phyloP scores from a whole-genome alignment of 1,284 basidiomycete genomes.

The Irpex lacteus region DNA sequence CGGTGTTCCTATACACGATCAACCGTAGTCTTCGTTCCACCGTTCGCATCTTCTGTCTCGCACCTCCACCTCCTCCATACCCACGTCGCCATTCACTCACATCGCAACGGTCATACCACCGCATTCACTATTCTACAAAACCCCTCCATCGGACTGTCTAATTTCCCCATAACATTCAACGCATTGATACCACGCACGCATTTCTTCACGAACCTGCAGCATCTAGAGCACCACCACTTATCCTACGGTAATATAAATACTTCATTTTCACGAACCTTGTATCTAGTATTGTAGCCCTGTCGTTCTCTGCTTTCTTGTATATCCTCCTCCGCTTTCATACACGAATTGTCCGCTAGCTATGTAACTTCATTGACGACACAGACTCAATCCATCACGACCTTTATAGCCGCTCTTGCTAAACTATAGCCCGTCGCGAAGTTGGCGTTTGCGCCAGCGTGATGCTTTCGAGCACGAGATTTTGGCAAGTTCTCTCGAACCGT shows the following conservation, averaged over 20 bases:
- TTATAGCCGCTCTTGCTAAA: too few species aligned
- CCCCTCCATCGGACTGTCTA: neutral
- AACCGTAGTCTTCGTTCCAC: neutral
- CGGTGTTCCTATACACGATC: constrained; percentile 10
- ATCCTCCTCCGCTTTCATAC: too few species aligned
- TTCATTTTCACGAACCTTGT: neutral
- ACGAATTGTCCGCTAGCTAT: too few species aligned
- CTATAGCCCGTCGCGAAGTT: too few species aligned
- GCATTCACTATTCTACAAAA: neutral
- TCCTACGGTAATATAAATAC: neutral
- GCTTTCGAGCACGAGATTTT: too few species aligned
- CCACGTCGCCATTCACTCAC: neutral
- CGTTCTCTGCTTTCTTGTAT: too few species aligned
- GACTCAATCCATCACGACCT: too few species aligned
- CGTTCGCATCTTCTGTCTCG: neutral
- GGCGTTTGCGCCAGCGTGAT: too few species aligned
- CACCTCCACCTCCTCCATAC: neutral
- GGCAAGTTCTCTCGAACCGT: too few species aligned
- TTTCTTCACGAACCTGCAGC: neutral
- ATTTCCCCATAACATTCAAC: neutral
- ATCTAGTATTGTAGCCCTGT: neutral
- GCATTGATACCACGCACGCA: neutral
- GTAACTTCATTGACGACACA: too few species aligned
- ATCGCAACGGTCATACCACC: too few species aligned
- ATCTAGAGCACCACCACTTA: neutral